phyloP scores from a whole-genome alignment of 495 filamentous ascomycete species.

The Aspergillus mulundensis region DNA sequence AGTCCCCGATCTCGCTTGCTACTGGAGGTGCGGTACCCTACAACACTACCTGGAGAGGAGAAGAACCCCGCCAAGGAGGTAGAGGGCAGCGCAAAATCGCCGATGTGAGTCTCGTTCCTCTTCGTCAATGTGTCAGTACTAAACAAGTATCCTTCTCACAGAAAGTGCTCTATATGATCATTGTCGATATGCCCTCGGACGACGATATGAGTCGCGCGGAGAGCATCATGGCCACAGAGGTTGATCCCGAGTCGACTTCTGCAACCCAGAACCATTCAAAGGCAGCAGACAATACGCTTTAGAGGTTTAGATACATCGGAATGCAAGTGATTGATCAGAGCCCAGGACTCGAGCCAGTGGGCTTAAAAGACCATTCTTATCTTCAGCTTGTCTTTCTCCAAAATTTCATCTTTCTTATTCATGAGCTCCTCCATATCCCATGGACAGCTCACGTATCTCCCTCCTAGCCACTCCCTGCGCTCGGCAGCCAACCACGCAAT shows the following conservation, averaged over 20 bases:
- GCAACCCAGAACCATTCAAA: not conserved
- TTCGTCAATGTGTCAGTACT: not conserved
- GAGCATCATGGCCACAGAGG: not conserved
- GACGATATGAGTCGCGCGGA: slow-evolving; percentile 24
- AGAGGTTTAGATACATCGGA: not conserved
- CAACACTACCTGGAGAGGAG: not conserved
- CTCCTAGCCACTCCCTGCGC: too few species aligned
- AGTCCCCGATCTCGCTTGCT: not conserved
- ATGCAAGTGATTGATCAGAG: not conserved
- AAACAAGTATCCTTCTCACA: slow-evolving; percentile 1
- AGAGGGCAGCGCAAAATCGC: not conserved
- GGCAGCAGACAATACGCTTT: not conserved
- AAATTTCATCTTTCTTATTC: too few species aligned
- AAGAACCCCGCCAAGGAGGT: not conserved
- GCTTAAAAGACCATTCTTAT: too few species aligned
- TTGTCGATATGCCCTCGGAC: slow-evolving; percentile 39
- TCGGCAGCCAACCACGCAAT: too few species aligned
- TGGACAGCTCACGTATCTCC: too few species aligned
- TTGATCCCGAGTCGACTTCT: not conserved
- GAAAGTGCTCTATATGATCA: slow-evolving; percentile 41
- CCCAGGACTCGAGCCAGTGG: too few species aligned
- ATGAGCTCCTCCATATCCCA: too few species aligned
- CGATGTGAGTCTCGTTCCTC: not conserved
- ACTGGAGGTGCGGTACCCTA: slow-evolving; percentile 16
- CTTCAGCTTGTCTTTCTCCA: too few species aligned